Evolutionary conservation across 495 filamentous ascomycete genomes (phyloP), one percentile per base, ranked within the genome.

Genomic region (Penicillium flavigenum): DNA sequence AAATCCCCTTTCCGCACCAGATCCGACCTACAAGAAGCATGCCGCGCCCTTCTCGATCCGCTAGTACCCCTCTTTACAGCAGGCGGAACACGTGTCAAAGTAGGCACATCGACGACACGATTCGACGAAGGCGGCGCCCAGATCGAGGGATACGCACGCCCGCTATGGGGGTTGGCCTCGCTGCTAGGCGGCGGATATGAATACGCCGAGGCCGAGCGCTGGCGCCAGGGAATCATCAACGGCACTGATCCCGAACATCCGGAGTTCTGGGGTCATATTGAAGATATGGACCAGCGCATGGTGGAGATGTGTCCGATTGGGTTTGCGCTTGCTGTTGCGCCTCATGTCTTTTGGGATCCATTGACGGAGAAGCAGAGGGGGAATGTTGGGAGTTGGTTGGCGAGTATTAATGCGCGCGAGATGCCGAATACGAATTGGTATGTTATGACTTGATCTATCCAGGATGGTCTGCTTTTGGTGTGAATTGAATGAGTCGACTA

Each of bases 251-350:
- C 86, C 1, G 72, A 79, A 39, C 77, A 76, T 58, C 73, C 79
- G 0, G 88, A 91, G 72, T 91, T 83, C 63, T 92, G 88, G 87
- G 88, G 88, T 5, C 81, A 81, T 38, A 84, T 87, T 51, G 77
- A 84, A 59, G 87, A 89, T 64, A 80, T 84, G 53, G 88, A 91
- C 60, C 88, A 91, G 76, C 76, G 88, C n/a, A 91, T 91, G 87
- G 88, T 91, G 19, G 89, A 91, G 67, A 89, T 90, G 81, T 90
- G 87, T 63, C 88, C 88, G 12, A 78, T 91, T 54, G 82, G 82
- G 10, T 89, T 81, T 55, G 80, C 85, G 34, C 68, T 89, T 56
- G 85, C 82, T 16, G 83, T 88, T 39, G 85, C 82, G 14, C 79
- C 83, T 19, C 73, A 76, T 56, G 59, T 73, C 5, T 85, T 92